Percentiles rank a stretch among this genome's conserved stretches.
These are phyloP conservation scores for Juglanconis sp. DNA, from an alignment of 2,329 filamentous ascomycete genomes.

Conservation along the genomic window DNA sequence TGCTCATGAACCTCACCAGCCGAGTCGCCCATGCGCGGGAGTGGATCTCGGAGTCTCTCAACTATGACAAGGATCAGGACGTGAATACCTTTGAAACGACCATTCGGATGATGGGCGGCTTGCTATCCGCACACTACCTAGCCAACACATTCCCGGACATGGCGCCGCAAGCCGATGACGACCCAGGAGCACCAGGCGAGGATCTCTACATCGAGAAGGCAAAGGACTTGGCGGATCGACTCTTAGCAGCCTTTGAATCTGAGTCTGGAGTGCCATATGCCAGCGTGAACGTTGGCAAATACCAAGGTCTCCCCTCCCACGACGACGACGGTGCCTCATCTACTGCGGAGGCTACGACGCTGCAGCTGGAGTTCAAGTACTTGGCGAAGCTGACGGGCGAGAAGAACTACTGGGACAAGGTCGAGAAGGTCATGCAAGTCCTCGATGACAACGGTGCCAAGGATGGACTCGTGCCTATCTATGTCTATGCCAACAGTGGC, in stretches of 20 bases:
- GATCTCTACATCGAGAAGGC: conserved; percentile 96
- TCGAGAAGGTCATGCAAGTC: conserved; percentile 86
- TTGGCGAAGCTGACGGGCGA: conserved; percentile 92
- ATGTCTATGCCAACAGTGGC: conserved; percentile 75
- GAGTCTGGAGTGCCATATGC: conserved; percentile 83
- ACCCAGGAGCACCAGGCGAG: conserved; percentile 71
- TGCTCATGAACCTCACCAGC: conserved; percentile 94
- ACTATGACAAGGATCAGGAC: conserved; percentile 89
- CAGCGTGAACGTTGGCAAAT: conserved; percentile 81
- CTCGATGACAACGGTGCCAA: conserved; percentile 76
- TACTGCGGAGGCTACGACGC: conserved; percentile 85
- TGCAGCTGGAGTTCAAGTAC: conserved; percentile 98
- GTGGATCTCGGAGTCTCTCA: conserved; percentile 79
- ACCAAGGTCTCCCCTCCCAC: conserved; percentile 75
- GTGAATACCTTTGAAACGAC: conserved; percentile 98
- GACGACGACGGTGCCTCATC: conserved; percentile 84
- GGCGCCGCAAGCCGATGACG: conserved; percentile 69
- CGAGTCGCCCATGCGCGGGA: conserved; percentile 79
- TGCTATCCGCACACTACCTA: conserved; percentile 93
- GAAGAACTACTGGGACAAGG: conserved; percentile 85
- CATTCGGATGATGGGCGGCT: conserved; percentile 91
- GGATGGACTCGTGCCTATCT: conserved; percentile 89
- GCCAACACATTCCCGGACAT: conserved; percentile 78
- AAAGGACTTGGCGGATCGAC: conserved; percentile 82
- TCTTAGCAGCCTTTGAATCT: conserved; percentile 85